phyloP scores from a whole-genome alignment of 352 stramenopile genomes.

The Pythium phragmitis region DNA sequence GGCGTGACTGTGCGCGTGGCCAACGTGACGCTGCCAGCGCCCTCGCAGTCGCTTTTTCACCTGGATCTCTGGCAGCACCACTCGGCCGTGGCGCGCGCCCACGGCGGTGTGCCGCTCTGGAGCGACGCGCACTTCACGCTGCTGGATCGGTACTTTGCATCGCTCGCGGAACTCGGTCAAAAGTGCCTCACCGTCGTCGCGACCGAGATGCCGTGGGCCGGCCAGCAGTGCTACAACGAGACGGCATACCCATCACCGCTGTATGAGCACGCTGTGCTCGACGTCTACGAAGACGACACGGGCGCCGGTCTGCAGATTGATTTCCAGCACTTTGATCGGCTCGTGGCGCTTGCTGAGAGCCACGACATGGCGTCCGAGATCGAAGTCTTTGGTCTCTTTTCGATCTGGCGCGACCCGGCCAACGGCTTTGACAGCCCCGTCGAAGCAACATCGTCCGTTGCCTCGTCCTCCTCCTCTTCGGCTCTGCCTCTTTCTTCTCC shows the following conservation, averaged over 20 bases:
- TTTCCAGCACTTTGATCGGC: constrained; percentile 69
- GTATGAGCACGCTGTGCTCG: constrained; percentile 64
- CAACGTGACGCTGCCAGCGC: constrained; percentile 46
- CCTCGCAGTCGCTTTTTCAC: constrained; percentile 57
- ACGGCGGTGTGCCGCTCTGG: constrained; percentile 50
- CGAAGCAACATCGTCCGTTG: constrained; percentile 27
- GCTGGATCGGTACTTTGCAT: constrained; percentile 61
- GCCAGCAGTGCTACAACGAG: constrained; percentile 78
- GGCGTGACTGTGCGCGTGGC: constrained; percentile 52
- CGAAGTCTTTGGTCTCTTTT: constrained; percentile 72
- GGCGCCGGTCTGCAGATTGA: constrained; percentile 32
- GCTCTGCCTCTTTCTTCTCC: neutral
- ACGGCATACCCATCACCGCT: constrained; percentile 61
- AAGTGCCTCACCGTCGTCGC: constrained; percentile 72
- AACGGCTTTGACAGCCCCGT: constrained; percentile 62
- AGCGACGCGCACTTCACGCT: constrained; percentile 67
- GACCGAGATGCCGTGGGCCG: constrained; percentile 76
- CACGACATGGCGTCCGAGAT: constrained; percentile 67
- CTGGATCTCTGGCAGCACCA: constrained; percentile 81
- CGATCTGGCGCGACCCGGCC: constrained; percentile 57
- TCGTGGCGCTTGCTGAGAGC: constrained; percentile 46
- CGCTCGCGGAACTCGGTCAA: constrained; percentile 62
- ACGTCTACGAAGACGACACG: constrained; percentile 51
- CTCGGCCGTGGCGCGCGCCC: constrained; percentile 52
- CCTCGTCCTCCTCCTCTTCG: neutral